These are phyloP conservation scores for Stylosanthes scabra DNA, from an alignment of 331 rosid species.

Conservation along the genomic window DNA sequence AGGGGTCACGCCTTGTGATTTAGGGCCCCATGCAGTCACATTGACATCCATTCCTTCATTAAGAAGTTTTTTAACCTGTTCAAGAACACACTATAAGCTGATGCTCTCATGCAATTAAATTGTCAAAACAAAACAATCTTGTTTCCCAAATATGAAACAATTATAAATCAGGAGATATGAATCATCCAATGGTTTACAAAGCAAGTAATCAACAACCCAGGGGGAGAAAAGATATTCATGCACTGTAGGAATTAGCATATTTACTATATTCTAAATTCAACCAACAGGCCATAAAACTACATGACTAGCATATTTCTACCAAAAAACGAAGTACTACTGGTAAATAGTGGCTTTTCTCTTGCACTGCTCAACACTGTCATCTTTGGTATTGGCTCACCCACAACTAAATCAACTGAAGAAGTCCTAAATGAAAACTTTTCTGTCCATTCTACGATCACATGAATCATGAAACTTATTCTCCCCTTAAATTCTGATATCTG, in stretches of 20 bases:
- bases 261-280: neutral
- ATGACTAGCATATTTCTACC: neutral
- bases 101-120: constrained; percentile 3
- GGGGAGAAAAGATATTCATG: neutral
- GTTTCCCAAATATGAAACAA: constrained; percentile 12
- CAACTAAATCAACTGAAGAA: neutral
- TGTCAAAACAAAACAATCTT: constrained; percentile 15
- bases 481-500: neutral
- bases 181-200: constrained; percentile 10
- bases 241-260: neutral
- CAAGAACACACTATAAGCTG: constrained; percentile 18
- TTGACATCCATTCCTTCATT: constrained; percentile 92
- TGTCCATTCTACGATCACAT: neutral
- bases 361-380: constrained; percentile 12
- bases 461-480: neutral
- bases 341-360: too few species aligned
- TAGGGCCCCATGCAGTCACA: constrained; percentile 85
- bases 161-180: neutral
- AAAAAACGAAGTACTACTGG: neutral
- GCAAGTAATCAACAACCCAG: too few species aligned
- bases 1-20: constrained; percentile 92
- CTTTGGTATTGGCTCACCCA: neutral
- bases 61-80: constrained; percentile 88
- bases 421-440: neutral
- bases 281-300: neutral